A percentile compares a stretch with the other conserved stretches of the same genome.
Evolutionary conservation across 139 green algal species (phyloP).

Genomic region (Chlamydomonas sphaeroides): DNA sequence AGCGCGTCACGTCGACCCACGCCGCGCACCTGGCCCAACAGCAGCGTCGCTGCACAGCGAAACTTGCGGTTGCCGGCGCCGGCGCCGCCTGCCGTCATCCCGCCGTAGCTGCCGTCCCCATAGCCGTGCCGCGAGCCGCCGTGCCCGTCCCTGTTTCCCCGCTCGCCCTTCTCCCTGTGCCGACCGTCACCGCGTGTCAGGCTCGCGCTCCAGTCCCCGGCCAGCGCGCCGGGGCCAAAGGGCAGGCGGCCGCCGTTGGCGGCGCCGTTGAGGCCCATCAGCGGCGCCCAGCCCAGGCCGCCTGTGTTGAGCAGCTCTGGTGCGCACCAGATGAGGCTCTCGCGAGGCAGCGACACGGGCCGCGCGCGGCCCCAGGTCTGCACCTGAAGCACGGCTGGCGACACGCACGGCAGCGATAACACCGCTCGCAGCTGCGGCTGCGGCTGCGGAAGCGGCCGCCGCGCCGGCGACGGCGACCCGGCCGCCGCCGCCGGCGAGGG

Average conservation of each 20-base stretch:
- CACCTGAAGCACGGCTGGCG: slow-evolving; percentile 22
- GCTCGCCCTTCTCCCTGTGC: too few relatives aligned
- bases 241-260: not conserved
- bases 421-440: not conserved
- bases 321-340: slow-evolving; percentile 22
- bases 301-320: slow-evolving; percentile 24
- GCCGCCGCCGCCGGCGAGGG: too few relatives aligned
- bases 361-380: slow-evolving; percentile 35
- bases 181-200: too few relatives aligned
- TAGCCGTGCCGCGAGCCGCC: too few relatives aligned
- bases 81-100: not conserved
- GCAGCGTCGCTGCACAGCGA: not conserved
- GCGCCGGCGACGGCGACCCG: not conserved
- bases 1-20: not conserved
- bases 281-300: slow-evolving; percentile 10
- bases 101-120: slow-evolving; percentile 24
- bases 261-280: not conserved
- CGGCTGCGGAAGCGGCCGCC: not conserved
- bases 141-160: too few relatives aligned
- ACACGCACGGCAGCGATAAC: slow-evolving; percentile 7
- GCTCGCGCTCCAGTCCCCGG: too few relatives aligned
- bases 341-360: slow-evolving; percentile 10
- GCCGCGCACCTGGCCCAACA: slow-evolving; percentile 6
- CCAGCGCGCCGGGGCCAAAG: too few relatives aligned
- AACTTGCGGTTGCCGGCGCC: slow-evolving; percentile 1